A percentile compares a stretch with the other conserved stretches of the same genome.
phyloP scores from a whole-genome alignment of 2,329 filamentous ascomycete species.

The Fusarium albidum region DNA sequence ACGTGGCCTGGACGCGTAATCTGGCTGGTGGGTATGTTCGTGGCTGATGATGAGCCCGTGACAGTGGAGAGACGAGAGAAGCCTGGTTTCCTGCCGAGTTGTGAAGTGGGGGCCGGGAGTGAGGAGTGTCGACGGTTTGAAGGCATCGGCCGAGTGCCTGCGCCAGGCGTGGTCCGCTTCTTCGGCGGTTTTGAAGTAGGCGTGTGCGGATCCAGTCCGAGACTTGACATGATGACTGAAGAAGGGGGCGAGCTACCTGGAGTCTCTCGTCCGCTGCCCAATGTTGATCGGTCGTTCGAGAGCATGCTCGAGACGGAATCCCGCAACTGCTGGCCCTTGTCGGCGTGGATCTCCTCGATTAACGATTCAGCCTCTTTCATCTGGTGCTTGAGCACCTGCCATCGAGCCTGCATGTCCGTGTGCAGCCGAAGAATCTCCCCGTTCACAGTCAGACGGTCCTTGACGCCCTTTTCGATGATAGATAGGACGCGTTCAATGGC shows the following conservation, averaged over 20 bases:
- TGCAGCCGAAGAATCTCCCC: slow-evolving; percentile 91
- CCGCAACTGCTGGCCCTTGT: slow-evolving; percentile 77
- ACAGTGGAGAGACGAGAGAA: slow-evolving; percentile 57
- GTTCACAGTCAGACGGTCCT: slow-evolving; percentile 94
- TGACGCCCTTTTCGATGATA: slow-evolving; percentile 95
- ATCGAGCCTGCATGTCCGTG: slow-evolving; percentile 84
- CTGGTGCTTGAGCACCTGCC: slow-evolving; percentile 77
- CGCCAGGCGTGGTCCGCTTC: slow-evolving; percentile 57
- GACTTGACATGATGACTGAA: slow-evolving; percentile 66
- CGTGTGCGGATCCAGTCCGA: slow-evolving; percentile 59
- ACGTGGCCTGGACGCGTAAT: slow-evolving; percentile 56
- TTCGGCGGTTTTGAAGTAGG: slow-evolving; percentile 53
- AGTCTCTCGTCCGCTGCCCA: slow-evolving; percentile 74
- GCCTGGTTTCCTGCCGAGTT: slow-evolving; percentile 52
- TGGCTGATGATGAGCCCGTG: slow-evolving; percentile 58
- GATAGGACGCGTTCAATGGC: slow-evolving; percentile 90
- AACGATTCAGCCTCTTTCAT: slow-evolving; percentile 79
- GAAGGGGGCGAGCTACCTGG: slow-evolving; percentile 73
- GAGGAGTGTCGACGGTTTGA: slow-evolving; percentile 56
- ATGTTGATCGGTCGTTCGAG: slow-evolving; percentile 79
- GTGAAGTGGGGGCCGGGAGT: slow-evolving; percentile 54
- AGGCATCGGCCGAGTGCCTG: slow-evolving; percentile 56
- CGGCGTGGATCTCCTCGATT: slow-evolving; percentile 75
- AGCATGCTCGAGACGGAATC: slow-evolving; percentile 95
- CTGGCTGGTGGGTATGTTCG: slow-evolving; percentile 49